A percentile compares a stretch with the other conserved stretches of the same genome.
phyloP scores from a whole-genome alignment of 345 rosid genomes.

The Eucalyptus cloeziana region DNA sequence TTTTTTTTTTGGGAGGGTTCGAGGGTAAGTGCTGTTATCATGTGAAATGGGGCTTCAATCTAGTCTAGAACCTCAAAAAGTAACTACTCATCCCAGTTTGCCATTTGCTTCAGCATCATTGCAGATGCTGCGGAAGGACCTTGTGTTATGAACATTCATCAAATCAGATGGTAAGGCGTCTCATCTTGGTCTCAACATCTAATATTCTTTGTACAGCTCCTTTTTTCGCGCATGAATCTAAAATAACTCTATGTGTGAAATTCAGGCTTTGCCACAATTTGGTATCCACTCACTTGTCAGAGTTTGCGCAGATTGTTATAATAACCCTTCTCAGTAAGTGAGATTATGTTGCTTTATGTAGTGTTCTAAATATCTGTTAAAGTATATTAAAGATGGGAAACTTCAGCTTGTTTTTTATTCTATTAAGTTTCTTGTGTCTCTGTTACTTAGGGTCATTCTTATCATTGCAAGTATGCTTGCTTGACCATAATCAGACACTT shows the following conservation, averaged over 20 bases:
- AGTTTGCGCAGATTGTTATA: constrained; percentile 59
- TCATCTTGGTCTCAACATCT: background rate
- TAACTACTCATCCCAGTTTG: background rate
- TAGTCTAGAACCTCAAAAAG: background rate
- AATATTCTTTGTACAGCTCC: background rate
- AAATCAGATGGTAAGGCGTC: constrained; percentile 38
- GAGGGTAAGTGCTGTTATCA: background rate
- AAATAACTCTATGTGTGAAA: background rate
- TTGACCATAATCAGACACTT: background rate
- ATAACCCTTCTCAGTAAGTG: constrained; percentile 31
- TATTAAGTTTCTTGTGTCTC: background rate
- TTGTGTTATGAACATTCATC: constrained; percentile 70
- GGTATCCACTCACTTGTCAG: constrained; percentile 37
- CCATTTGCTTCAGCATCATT: constrained; percentile 52
- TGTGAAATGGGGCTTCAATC: background rate
- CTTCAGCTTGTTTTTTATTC: background rate
- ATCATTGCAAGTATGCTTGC: background rate
- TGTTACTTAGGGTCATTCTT: background rate
- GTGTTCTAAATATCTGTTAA: background rate
- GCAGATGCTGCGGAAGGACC: constrained; percentile 68
- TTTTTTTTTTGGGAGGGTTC: background rate
- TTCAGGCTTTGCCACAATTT: constrained; percentile 58
- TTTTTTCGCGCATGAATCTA: background rate
- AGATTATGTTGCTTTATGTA: background rate
- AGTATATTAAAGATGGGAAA: background rate